Conservation (phyloP, 129 eudicot species). For the Artemisia annua region DNA sequence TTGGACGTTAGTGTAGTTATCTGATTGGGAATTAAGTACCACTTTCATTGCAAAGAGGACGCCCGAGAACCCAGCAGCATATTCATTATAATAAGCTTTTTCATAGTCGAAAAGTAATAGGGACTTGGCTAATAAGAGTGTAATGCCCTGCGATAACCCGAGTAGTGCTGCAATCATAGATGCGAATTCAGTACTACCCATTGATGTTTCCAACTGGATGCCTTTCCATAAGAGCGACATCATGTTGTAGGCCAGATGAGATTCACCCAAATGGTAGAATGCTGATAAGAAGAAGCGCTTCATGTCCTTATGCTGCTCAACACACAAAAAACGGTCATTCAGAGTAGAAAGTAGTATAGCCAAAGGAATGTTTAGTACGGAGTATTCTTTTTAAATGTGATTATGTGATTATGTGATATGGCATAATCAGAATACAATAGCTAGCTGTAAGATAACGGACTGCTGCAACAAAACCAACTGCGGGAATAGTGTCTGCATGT, state of each 20-base stretch:
- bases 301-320: conserved; percentile 67
- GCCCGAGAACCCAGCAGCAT: conserved; percentile 90
- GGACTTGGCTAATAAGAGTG: conserved; percentile 67
- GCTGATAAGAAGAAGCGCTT: conserved; percentile 83
- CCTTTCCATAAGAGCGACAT: conserved; percentile 96
- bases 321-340: conserved; percentile 2
- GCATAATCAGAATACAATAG: too few relatives aligned
- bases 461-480: too few relatives aligned
- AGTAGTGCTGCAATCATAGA: conserved; percentile 73
- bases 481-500: too few relatives aligned
- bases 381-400: too few relatives aligned
- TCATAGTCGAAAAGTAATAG: conserved; percentile 64
- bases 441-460: too few relatives aligned
- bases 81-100: conserved; percentile 66
- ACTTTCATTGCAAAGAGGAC: conserved; percentile 97
- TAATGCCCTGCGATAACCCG: conserved; percentile 88
- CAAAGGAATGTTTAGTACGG: too few relatives aligned
- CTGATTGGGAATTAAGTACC: conserved; percentile 70
- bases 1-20: conserved; percentile 50
- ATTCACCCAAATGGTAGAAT: conserved; percentile 73
- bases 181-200: conserved; percentile 77
- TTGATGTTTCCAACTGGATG: conserved; percentile 66
- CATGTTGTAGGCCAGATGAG: conserved; percentile 91
- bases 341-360: not conserved
- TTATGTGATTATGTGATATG: too few relatives aligned